phyloP scores from a whole-genome alignment of 768 basidiomycete genomes.

The Tylopilus vinaceipallidus region DNA sequence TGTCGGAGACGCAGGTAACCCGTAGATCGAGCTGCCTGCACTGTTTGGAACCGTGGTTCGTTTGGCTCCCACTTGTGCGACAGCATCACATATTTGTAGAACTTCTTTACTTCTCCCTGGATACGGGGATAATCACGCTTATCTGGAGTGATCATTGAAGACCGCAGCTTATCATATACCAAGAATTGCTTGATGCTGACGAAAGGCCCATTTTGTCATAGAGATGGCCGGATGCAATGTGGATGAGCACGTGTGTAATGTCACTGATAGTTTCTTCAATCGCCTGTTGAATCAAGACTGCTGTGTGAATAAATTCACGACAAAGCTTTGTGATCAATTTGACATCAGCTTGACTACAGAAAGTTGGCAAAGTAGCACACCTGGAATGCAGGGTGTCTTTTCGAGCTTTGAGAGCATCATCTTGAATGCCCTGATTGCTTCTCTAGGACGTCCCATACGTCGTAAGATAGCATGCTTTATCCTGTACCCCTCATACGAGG shows the following conservation, averaged over 20 bases:
- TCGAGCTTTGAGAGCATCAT: too few relatives aligned
- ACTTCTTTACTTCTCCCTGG: neutral
- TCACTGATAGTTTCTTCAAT: neutral
- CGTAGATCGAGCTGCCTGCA: neutral
- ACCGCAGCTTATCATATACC: neutral
- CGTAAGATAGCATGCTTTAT: too few relatives aligned
- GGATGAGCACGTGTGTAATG: neutral
- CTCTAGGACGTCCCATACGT: too few relatives aligned
- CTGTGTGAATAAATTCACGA: neutral
- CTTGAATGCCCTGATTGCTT: too few relatives aligned
- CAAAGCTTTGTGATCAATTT: neutral
- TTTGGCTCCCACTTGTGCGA: too few relatives aligned
- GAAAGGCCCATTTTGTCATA: neutral
- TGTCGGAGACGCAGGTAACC: neutral
- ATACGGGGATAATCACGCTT: neutral
- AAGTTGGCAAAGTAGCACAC: neutral
- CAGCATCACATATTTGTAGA: neutral
- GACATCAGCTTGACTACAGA: neutral
- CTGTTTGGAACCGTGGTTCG: neutral
- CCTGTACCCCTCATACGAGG: too few relatives aligned
- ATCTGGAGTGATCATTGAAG: neutral
- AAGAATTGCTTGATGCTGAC: neutral
- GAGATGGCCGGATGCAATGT: neutral
- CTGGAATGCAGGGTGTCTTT: neutral
- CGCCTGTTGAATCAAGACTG: neutral